Conservation (phyloP, 2,329 filamentous ascomycete genomes). For the Biscogniauxia sp. region DNA sequence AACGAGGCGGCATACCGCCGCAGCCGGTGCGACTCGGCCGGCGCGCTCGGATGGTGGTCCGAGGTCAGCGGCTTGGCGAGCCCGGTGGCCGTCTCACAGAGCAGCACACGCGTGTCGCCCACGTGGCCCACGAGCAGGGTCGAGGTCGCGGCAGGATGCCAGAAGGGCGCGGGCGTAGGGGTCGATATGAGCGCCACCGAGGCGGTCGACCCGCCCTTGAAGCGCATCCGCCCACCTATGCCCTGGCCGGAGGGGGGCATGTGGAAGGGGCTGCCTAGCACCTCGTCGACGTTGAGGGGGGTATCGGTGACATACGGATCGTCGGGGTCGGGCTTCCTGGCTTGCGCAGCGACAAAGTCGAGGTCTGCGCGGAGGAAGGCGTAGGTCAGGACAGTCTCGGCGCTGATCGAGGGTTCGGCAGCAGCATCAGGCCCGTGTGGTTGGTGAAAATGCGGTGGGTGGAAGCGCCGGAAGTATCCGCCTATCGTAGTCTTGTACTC, state of each 20-base stretch:
- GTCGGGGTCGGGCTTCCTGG: constrained; percentile 71
- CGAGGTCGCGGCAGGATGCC: constrained; percentile 84
- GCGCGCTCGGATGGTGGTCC: constrained; percentile 89
- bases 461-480: constrained; percentile 91
- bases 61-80: constrained; percentile 77
- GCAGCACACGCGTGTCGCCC: constrained; percentile 85
- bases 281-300: constrained; percentile 81
- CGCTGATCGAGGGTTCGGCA: constrained; percentile 49
- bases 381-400: constrained; percentile 82
- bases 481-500: constrained; percentile 84
- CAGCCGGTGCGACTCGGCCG: constrained; percentile 77
- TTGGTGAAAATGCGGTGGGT: constrained; percentile 69
- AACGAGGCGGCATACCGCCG: constrained; percentile 82
- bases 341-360: constrained; percentile 90
- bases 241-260: constrained; percentile 53
- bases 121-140: constrained; percentile 87
- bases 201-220: constrained; percentile 91
- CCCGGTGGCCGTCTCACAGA: constrained; percentile 84
- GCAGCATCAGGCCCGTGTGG: constrained; percentile 33
- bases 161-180: constrained; percentile 87
- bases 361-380: constrained; percentile 92
- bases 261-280: constrained; percentile 63
- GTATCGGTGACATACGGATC: constrained; percentile 69
- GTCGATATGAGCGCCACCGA: constrained; percentile 90
- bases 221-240: constrained; percentile 75